Base-by-base conservation (phyloP, 2,329 filamentous ascomycete species). In the Huntiella abstrusa region DNA sequence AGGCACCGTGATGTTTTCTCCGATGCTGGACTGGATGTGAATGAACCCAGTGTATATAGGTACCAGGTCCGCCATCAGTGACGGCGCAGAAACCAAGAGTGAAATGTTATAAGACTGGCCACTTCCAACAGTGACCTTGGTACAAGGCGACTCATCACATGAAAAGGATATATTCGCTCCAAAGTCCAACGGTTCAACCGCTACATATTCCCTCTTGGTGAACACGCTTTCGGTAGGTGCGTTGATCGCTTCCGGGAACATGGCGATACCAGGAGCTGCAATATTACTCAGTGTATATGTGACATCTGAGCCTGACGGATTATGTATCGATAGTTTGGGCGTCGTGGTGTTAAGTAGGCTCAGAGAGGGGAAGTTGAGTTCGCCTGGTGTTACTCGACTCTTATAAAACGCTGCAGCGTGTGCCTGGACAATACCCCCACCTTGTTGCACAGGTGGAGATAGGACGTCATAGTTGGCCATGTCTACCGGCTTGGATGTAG, bases 61-160 rank as follows among this genome's bases (percentile, higher is more conserved):
- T 8, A 47, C 17, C 4, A 32, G 41, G n/a, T 11, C 12, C 6
- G 19, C 40, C 35, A 76, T 69, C 44, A 60, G 58, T 34, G 67
- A 65, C 51, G 68, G 69, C 53, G 93, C 70, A 52, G 73, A 69
- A 51, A 94, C 67, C 59, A 73, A 17, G 16, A 46, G 10, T 17
- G 34, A 33, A 32, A 46, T 13, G 5, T 46, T 33, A n/a, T 16
- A 22, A 8, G 36, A 41, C 12, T 40, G 11, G n/a, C 44, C 44
- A 12, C 19, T 36, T 5, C 33, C 19, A 11, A 46, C 32, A 16
- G 13, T 35, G n/a, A 46, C 19, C 13, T 33, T 19, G 12, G 36
- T 17, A 7, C 44, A 46, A 8, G 44, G 32, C 10, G 32, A 33
- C 7, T 37, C 44, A 1, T 36, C 22, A 19, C 37, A 46, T 28